Conservation (phyloP, 2,329 filamentous ascomycete species). For the Neospermospora avenae region DNA sequence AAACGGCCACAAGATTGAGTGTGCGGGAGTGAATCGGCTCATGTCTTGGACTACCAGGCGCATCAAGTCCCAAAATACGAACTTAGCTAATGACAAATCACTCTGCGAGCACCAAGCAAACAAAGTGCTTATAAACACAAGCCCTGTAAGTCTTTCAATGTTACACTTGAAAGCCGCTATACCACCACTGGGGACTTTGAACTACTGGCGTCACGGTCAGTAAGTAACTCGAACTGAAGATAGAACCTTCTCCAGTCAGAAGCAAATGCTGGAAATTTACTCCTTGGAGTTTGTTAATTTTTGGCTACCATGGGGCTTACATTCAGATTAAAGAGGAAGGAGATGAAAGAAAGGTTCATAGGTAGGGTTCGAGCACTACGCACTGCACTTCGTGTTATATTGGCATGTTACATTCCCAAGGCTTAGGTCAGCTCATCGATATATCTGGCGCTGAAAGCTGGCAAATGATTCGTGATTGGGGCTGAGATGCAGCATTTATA, state of each 20-base stretch:
- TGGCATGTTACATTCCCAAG: slow-evolving; percentile 16
- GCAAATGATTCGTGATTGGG: slow-evolving; percentile 10
- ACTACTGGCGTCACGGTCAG: background rate
- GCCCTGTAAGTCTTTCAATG: background rate
- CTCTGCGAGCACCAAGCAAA: background rate
- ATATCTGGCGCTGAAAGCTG: slow-evolving; percentile 1
- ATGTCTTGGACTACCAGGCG: background rate
- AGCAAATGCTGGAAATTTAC: background rate
- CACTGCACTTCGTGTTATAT: slow-evolving; percentile 11
- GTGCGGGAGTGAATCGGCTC: background rate
- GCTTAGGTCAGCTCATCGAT: slow-evolving; percentile 22
- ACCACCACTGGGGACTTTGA: background rate
- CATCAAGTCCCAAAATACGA: background rate
- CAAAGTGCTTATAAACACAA: background rate
- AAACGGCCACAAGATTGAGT: background rate
- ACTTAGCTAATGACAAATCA: background rate
- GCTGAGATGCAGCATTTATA: slow-evolving; percentile 22
- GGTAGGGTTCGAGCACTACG: slow-evolving; percentile 1
- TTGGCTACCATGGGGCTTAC: background rate
- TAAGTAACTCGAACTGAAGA: background rate
- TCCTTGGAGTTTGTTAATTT: background rate
- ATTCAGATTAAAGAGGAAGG: background rate
- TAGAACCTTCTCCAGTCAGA: background rate
- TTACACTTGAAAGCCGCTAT: background rate
- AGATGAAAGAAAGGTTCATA: too few species aligned